These are phyloP conservation scores for Pythium utonaiense DNA, from an alignment of 352 stramenopile genomes.

Conservation along the genomic window DNA sequence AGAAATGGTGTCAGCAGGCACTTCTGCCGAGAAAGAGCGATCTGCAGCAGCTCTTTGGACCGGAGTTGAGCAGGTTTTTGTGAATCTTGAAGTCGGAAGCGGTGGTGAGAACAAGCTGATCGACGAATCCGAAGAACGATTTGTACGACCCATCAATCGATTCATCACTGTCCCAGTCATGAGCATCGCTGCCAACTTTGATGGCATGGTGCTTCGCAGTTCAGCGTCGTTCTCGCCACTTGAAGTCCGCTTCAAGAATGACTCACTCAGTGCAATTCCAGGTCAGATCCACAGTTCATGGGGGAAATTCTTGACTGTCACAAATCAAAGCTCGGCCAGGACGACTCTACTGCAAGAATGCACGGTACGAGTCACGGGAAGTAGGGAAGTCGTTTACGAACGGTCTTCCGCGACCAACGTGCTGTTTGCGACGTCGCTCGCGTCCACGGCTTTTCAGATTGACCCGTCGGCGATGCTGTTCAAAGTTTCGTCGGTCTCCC, in stretches of 20 bases:
- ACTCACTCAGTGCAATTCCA: constrained; percentile 29
- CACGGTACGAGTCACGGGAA: constrained; percentile 23
- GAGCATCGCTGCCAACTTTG: constrained; percentile 20
- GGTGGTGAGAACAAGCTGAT: constrained; percentile 12
- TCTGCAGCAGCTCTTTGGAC: constrained; percentile 29
- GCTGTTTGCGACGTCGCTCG: constrained; percentile 4
- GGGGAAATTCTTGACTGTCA: constrained; percentile 38
- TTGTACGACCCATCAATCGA: neutral
- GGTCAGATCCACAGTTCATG: constrained; percentile 49
- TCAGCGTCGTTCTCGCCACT: constrained; percentile 38
- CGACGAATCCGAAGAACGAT: neutral
- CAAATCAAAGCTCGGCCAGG: constrained; percentile 37
- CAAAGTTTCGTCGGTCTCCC: constrained; percentile 12
- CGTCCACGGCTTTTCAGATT: constrained; percentile 9
- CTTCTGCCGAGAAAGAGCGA: neutral
- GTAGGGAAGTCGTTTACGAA: constrained; percentile 10
- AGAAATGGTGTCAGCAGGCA: neutral
- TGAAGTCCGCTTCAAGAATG: constrained; percentile 38
- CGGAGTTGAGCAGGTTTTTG: constrained; percentile 59
- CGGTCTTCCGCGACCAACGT: neutral
- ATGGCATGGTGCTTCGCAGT: constrained; percentile 44
- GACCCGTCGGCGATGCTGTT: constrained; percentile 15
- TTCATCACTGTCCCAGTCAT: neutral
- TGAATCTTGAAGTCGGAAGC: constrained; percentile 38
- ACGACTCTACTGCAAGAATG: constrained; percentile 56